Percentiles rank a stretch among this genome's conserved stretches.
phyloP scores from a whole-genome alignment of 768 basidiomycete genomes.

The Tephrocybe sp. region DNA sequence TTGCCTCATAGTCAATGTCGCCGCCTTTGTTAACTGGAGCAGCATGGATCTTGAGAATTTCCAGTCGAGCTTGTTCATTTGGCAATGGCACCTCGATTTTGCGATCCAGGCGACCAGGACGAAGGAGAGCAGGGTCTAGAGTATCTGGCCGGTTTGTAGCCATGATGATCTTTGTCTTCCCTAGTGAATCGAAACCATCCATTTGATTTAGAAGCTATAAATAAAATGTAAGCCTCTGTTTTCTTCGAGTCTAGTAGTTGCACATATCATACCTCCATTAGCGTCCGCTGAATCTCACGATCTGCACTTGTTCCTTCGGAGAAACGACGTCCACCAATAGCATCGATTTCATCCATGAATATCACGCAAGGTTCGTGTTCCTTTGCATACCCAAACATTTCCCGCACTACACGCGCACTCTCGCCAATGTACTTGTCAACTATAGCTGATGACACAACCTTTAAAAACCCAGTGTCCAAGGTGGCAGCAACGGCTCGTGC shows the following conservation, averaged over 20 bases:
- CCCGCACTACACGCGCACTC: slow-evolving; percentile 90
- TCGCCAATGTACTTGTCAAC: slow-evolving; percentile 99
- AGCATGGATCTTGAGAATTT: slow-evolving; percentile 97
- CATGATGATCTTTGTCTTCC: slow-evolving; percentile 96
- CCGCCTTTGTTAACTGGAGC: slow-evolving; percentile 91
- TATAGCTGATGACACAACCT: slow-evolving; percentile 97
- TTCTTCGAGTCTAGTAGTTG: not conserved
- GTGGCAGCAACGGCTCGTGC: slow-evolving; percentile 96
- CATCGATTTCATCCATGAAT: slow-evolving; percentile 98
- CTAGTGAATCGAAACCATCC: slow-evolving; percentile 98
- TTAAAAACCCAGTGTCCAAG: slow-evolving; percentile 93
- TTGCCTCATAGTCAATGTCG: slow-evolving; percentile 96
- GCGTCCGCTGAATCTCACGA: slow-evolving; percentile 95
- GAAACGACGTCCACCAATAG: slow-evolving; percentile 86
- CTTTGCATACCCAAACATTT: slow-evolving; percentile 98
- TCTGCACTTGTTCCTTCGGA: slow-evolving; percentile 97
- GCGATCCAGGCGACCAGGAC: slow-evolving; percentile 92
- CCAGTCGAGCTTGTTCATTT: slow-evolving; percentile 93
- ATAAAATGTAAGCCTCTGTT: not conserved
- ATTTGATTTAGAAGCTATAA: slow-evolving; percentile 92
- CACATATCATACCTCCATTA: slow-evolving; percentile 73
- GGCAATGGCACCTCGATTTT: slow-evolving; percentile 98
- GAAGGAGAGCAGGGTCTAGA: slow-evolving; percentile 92
- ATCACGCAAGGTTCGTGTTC: slow-evolving; percentile 99
- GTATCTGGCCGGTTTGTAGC: slow-evolving; percentile 99